Evolutionary conservation across 2,329 filamentous ascomycete species (phyloP).

Genomic region (Sphaerulina musiva): DNA sequence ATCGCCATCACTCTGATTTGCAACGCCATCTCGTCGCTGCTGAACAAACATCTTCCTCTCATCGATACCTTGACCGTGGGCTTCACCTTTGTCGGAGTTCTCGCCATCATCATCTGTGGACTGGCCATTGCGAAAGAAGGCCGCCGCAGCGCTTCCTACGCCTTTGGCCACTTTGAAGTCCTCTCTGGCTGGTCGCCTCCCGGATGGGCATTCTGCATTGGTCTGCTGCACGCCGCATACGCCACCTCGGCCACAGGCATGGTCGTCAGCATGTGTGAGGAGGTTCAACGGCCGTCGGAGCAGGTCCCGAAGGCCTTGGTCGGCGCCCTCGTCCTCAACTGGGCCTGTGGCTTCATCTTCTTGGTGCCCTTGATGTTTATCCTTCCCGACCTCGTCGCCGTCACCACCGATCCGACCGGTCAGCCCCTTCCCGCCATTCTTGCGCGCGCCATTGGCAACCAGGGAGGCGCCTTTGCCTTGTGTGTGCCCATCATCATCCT

Average conservation of each 20-base stretch:
- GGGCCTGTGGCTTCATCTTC: conserved; percentile 59
- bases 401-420: conserved; percentile 46
- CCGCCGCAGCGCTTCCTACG: conserved; percentile 55
- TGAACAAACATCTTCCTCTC: conserved; percentile 49
- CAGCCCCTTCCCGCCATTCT: conserved; percentile 62
- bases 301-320: conserved; percentile 71
- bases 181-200: conserved; percentile 60
- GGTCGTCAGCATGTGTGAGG: conserved; percentile 74
- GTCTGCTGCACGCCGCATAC: conserved; percentile 65
- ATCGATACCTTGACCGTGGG: conserved; percentile 68
- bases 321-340: conserved; percentile 57
- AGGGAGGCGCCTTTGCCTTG: conserved; percentile 52
- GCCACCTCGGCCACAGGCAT: conserved; percentile 71
- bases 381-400: conserved; percentile 54
- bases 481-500: conserved; percentile 60
- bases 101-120: conserved; percentile 57
- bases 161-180: conserved; percentile 62
- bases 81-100: conserved; percentile 66
- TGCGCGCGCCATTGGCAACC: conserved; percentile 54
- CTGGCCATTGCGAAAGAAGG: conserved; percentile 64
- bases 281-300: conserved; percentile 57
- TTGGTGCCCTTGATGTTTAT: conserved; percentile 64
- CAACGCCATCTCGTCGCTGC: conserved; percentile 48
- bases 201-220: conserved; percentile 68
- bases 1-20: conserved; percentile 45